A percentile compares a stretch with the other conserved stretches of the same genome.
phyloP scores from a whole-genome alignment of 2,329 filamentous ascomycete species.

The Aureobasidium namibiae region DNA sequence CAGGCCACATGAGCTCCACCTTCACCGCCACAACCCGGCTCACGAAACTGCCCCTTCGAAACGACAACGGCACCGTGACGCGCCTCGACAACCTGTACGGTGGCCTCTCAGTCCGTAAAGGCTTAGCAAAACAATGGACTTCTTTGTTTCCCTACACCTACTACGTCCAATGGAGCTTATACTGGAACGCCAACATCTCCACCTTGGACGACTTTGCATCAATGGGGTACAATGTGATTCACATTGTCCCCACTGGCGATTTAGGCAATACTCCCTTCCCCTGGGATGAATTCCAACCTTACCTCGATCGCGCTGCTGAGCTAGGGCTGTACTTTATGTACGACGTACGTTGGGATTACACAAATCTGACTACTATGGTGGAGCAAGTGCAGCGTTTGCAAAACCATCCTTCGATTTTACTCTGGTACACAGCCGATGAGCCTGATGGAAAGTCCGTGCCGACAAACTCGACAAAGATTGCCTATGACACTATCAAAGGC shows the following conservation, averaged over 20 bases:
- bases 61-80: conserved; percentile 33
- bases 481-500: conserved; percentile 36
- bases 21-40: conserved; percentile 30
- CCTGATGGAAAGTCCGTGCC: conserved; percentile 50
- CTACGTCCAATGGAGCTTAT: conserved; percentile 33
- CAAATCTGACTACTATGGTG: conserved; percentile 29
- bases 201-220: conserved; percentile 31
- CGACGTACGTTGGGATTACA: conserved; percentile 34
- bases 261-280: conserved; percentile 29
- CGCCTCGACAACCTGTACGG: conserved; percentile 39
- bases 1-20: conserved; percentile 23
- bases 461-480: conserved; percentile 36
- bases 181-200: conserved; percentile 23
- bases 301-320: conserved; percentile 35
- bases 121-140: conserved; percentile 24
- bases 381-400: conserved; percentile 28
- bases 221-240: conserved; percentile 39
- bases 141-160: conserved; percentile 38
- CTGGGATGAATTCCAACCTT: conserved; percentile 30
- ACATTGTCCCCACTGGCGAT: conserved; percentile 25
- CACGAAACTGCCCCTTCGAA: conserved; percentile 31
- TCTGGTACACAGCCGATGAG: conserved; percentile 44
- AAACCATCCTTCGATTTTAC: conserved; percentile 29
- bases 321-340: conserved; percentile 40
- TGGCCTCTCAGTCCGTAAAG: conserved; percentile 33